Conservation (phyloP, 768 basidiomycete genomes). For the Boletus coccyginus region DNA sequence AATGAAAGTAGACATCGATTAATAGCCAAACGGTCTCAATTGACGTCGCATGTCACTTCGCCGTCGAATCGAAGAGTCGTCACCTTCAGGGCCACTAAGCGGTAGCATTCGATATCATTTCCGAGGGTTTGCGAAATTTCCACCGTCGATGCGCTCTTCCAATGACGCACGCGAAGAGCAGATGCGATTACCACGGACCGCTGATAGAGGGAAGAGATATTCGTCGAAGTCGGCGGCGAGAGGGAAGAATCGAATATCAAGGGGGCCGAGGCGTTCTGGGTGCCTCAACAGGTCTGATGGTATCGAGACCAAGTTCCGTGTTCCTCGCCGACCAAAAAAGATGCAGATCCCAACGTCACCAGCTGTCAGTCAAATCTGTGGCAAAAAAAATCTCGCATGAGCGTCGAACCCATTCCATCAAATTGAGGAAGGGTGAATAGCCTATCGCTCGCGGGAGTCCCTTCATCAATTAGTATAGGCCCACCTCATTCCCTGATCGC, state of each 20-base stretch:
- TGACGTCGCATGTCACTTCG: not conserved
- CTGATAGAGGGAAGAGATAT: not conserved
- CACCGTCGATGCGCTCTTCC: not conserved
- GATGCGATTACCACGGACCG: slow-evolving; percentile 15
- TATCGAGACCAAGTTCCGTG: slow-evolving; percentile 9
- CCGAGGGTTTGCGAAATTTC: slow-evolving; percentile 7
- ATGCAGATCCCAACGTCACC: not conserved
- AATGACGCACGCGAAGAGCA: not conserved
- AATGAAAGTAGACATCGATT: too few relatives aligned
- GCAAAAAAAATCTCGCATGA: not conserved
- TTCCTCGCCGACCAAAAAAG: slow-evolving; percentile 9
- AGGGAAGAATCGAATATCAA: not conserved
- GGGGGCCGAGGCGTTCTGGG: not conserved
- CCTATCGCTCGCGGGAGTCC: not conserved
- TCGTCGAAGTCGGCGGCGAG: slow-evolving; percentile 14
- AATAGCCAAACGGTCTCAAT: not conserved
- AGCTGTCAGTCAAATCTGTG: slow-evolving; percentile 5
- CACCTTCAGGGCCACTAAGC: not conserved
- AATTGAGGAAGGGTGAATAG: not conserved
- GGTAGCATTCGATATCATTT: slow-evolving; percentile 1
- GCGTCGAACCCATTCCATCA: not conserved
- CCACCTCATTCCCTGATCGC: not conserved
- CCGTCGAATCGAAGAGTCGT: not conserved
- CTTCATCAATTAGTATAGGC: not conserved
- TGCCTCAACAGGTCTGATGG: not conserved